phyloP scores from a whole-genome alignment of 2,329 filamentous ascomycete genomes.

The Drechslerella coelobrocha region DNA sequence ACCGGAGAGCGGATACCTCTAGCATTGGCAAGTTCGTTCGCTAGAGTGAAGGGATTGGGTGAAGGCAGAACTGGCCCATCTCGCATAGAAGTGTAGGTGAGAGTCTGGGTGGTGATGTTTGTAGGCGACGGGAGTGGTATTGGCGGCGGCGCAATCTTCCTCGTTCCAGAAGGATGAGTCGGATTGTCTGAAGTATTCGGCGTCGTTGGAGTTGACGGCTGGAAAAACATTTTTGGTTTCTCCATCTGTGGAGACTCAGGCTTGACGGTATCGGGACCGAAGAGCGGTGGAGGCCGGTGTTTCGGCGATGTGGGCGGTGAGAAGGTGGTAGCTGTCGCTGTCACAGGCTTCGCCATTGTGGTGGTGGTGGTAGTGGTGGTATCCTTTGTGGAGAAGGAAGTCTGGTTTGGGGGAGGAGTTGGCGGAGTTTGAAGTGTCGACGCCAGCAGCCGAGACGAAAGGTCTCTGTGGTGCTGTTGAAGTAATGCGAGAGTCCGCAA shows the following conservation, averaged over 20 bases:
- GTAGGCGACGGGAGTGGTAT: conserved; percentile 46
- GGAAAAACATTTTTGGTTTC: conserved; percentile 49
- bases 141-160: conserved; percentile 42
- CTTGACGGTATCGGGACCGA: conserved; percentile 35
- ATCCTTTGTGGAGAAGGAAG: conserved; percentile 46
- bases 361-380: too few relatives aligned
- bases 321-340: conserved; percentile 43
- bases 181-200: conserved; percentile 48
- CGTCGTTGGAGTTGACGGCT: conserved; percentile 48
- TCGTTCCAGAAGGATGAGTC: conserved; percentile 42
- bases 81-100: conserved; percentile 41
- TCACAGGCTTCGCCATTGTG: conserved; percentile 45
- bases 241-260: conserved; percentile 39
- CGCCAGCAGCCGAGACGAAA: conserved; percentile 48
- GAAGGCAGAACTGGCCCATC: conserved; percentile 41
- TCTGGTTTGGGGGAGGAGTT: conserved; percentile 49
- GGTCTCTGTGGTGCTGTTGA: conserved; percentile 49
- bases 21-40: conserved; percentile 46
- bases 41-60: conserved; percentile 48
- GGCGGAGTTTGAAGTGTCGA: conserved; percentile 49
- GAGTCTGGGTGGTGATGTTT: conserved; percentile 42
- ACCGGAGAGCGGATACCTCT: conserved; percentile 51
- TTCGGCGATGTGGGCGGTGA: conserved; percentile 49
- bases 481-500: conserved; percentile 48
- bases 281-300: conserved; percentile 46